Percentiles rank a stretch among this genome's conserved stretches.
Evolutionary conservation across 768 basidiomycete species (phyloP).

Genomic region (Hygrocybe punicea): DNA sequence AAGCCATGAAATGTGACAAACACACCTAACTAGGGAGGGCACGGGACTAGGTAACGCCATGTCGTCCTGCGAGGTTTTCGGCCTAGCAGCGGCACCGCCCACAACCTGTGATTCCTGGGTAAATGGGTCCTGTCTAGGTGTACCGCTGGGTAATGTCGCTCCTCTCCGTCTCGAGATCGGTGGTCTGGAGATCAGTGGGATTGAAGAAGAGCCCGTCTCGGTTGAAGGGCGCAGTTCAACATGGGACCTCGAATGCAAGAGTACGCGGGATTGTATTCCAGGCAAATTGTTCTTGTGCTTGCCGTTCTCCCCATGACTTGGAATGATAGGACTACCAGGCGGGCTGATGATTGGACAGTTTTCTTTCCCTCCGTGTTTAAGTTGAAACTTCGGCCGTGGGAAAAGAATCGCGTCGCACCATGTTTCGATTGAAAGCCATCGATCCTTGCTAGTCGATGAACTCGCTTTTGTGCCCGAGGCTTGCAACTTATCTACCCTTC

Average conservation of each 20-base stretch:
- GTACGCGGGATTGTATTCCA: conserved; percentile 39
- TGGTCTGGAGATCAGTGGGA: not conserved
- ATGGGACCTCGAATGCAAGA: conserved; percentile 49
- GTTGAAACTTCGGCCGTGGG: conserved; percentile 67
- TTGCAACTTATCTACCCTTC: not conserved
- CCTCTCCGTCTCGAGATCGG: not conserved
- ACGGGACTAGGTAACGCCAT: conserved; percentile 56
- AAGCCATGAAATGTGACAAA: conserved; percentile 10
- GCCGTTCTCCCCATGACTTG: conserved; percentile 1
- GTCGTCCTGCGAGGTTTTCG: conserved; percentile 59
- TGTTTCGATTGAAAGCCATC: conserved; percentile 71
- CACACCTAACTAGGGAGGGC: conserved; percentile 54
- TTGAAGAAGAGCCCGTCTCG: not conserved
- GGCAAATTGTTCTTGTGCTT: not conserved
- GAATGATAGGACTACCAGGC: conserved; percentile 40
- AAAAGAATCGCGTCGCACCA: conserved; percentile 81
- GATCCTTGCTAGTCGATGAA: conserved; percentile 35
- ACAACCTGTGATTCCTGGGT: conserved; percentile 2
- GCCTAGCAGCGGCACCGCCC: conserved; percentile 32
- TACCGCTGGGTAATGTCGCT: not conserved
- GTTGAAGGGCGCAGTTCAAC: conserved; percentile 31
- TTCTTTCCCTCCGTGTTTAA: conserved; percentile 24
- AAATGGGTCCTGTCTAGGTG: not conserved
- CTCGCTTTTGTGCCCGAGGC: not conserved
- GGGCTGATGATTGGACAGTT: conserved; percentile 47